Evolutionary conservation across 2,329 filamentous ascomycete species (phyloP).

Genomic region (Talaromyces sp.): DNA sequence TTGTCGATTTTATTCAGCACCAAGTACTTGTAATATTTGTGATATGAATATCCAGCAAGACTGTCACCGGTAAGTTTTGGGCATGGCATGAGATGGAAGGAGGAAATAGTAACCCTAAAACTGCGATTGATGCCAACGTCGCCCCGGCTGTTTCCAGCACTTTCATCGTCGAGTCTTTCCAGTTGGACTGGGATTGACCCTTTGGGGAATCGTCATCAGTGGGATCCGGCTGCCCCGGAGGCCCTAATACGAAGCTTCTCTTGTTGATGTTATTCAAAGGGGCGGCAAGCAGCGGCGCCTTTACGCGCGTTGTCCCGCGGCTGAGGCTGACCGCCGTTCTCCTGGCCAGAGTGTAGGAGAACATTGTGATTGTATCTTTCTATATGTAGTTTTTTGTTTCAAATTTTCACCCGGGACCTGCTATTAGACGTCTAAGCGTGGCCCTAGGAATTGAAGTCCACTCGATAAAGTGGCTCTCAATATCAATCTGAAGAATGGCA

Average conservation of each 20-base stretch:
- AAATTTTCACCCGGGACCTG: neutral
- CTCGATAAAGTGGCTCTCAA: neutral
- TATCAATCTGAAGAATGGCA: neutral
- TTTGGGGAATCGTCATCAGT: constrained; percentile 24
- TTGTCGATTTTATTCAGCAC: constrained; percentile 90
- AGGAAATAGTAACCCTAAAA: constrained; percentile 61
- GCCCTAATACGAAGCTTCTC: neutral
- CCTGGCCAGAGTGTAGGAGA: neutral
- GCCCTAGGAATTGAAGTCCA: neutral
- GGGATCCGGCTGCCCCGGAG: constrained; percentile 21
- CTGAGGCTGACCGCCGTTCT: neutral
- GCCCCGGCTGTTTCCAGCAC: constrained; percentile 72
- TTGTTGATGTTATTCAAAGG: constrained; percentile 3
- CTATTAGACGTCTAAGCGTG: neutral
- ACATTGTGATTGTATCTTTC: neutral
- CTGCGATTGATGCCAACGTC: constrained; percentile 67
- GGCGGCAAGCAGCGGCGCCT: neutral
- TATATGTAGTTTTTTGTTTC: neutral
- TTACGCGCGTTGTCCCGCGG: neutral
- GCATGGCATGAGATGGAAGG: constrained; percentile 1
- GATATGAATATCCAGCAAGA: constrained; percentile 69
- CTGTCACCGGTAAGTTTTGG: constrained; percentile 19
- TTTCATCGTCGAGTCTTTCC: constrained; percentile 46
- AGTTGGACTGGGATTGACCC: constrained; percentile 23
- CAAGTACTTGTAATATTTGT: constrained; percentile 80